Conservation (phyloP, 306 rosid genomes). For the Rosa lucieae region DNA sequence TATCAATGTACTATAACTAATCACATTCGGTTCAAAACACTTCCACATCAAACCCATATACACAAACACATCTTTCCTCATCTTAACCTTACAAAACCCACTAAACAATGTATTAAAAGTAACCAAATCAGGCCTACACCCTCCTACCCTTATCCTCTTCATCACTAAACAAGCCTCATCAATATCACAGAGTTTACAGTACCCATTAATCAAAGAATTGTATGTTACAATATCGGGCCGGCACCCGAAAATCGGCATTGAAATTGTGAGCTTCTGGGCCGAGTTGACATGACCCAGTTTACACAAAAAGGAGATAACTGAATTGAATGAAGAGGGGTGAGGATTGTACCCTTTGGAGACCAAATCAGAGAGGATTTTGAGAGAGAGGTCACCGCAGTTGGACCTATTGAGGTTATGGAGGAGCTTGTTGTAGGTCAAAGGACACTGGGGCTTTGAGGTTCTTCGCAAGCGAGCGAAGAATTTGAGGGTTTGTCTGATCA, state of each 20-base stretch:
- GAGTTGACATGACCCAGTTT: constrained; percentile 24
- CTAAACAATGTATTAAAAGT: constrained; percentile 34
- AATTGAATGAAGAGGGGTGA: constrained; percentile 42
- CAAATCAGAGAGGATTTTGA: constrained; percentile 26
- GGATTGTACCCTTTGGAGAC: constrained; percentile 41
- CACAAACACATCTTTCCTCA: constrained; percentile 35
- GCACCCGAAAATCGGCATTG: constrained; percentile 36
- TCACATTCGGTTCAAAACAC: constrained; percentile 36
- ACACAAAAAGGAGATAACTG: constrained; percentile 31
- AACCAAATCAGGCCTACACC: constrained; percentile 32
- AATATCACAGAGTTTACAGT: constrained; percentile 25
- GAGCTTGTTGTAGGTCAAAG: constrained; percentile 39
- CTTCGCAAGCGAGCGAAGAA: constrained; percentile 35
- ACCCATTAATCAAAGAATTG: constrained; percentile 42
- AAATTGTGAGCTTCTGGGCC: constrained; percentile 17
- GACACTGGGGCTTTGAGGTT: constrained; percentile 21
- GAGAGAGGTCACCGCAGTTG: constrained; percentile 33
- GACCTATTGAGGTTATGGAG: constrained; percentile 31
- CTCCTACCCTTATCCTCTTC: constrained; percentile 4
- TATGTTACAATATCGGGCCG: constrained; percentile 35
- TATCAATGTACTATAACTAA: constrained; percentile 36
- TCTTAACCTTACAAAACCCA: constrained; percentile 33
- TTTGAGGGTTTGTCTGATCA: constrained; percentile 31
- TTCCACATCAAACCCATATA: constrained; percentile 47
- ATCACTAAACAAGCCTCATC: constrained; percentile 29